Evolutionary conservation across 176 grass and related monocot species (phyloP), one percentile per base, ranked within the genome.

Genomic region (Juncus inflexus): DNA sequence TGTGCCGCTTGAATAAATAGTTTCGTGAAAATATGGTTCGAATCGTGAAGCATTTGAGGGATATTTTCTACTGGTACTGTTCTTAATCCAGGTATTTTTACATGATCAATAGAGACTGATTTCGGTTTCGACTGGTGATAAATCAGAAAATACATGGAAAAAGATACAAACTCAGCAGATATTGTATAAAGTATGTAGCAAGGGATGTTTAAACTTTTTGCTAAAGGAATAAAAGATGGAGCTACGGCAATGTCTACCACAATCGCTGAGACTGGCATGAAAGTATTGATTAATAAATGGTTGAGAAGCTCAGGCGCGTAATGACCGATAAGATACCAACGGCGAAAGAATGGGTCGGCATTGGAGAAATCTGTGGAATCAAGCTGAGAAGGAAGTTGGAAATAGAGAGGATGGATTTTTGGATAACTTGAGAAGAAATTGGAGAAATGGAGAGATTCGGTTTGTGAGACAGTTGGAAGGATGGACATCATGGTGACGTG

Each of bases 261-360:
- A 28, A 83, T 63, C 4, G 85, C 76, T 5, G 81, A 85, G 28
- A 83, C 69, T 0, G n/a, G 15, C 11, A 64, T 65, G 28, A 40
- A 78, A 37, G 82, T 35, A 53, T 69, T 40, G 52, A 10, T 16
- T n/a, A 62, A 36, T 61, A 95, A 61, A 60, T 83, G 72, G 15
- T 54, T 53, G 5, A 66, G 65, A 63, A 95, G 60, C 10, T 83
- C 50, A 10, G 77, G 78, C 42, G 63, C 80, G 7, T 83, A 90
- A 6, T 81, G 90, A 13, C 80, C 72, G 9, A 82, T 72, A 36
- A 70, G 50, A 78, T 95, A 77, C 55, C 69, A 90, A 40, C 62
- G 86, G 62, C 86, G 66, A 69, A 67, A 90, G 80, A 90, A 95
- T 2, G 90, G 86, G 80, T 90, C 90, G 35, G 74, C 60, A 60